Percentiles rank a stretch among this genome's conserved stretches.
Evolutionary conservation across 2,329 filamentous ascomycete genomes (phyloP).

Genomic region (Elsinoe necatrix): DNA sequence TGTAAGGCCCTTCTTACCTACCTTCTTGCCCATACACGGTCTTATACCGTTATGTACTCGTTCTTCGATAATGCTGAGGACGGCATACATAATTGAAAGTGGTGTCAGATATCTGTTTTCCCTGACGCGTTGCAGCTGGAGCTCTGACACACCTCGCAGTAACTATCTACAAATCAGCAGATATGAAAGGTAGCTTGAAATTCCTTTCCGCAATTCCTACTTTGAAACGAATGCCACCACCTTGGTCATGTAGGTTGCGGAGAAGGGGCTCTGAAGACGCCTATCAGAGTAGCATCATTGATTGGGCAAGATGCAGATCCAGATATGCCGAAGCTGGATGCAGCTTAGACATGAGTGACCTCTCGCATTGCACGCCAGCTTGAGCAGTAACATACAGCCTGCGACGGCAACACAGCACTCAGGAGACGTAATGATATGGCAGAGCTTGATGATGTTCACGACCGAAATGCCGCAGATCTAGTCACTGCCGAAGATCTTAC

Average conservation of each 20-base stretch:
- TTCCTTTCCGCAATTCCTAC: no score
- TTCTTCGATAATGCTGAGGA: no score
- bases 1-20: no score
- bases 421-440: not conserved
- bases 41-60: no score
- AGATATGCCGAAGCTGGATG: conserved; percentile 2
- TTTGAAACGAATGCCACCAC: not conserved
- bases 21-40: no score
- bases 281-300: not conserved
- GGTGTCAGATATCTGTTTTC: no score
- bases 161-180: no score
- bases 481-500: conserved; percentile 24
- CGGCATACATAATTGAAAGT: no score
- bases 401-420: not conserved
- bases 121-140: no score
- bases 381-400: no score
- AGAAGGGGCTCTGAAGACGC: not conserved
- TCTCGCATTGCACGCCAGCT: not conserved
- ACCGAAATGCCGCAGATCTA: conserved; percentile 1
- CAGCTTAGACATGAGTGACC: not conserved
- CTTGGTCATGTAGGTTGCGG: not conserved
- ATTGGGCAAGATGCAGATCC: not conserved
- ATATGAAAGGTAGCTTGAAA: no score
- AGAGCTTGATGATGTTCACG: not conserved
- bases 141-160: no score